These are phyloP conservation scores for Exophiala spinifera DNA, from an alignment of 2,329 filamentous ascomycete genomes.

Conservation along the genomic window DNA sequence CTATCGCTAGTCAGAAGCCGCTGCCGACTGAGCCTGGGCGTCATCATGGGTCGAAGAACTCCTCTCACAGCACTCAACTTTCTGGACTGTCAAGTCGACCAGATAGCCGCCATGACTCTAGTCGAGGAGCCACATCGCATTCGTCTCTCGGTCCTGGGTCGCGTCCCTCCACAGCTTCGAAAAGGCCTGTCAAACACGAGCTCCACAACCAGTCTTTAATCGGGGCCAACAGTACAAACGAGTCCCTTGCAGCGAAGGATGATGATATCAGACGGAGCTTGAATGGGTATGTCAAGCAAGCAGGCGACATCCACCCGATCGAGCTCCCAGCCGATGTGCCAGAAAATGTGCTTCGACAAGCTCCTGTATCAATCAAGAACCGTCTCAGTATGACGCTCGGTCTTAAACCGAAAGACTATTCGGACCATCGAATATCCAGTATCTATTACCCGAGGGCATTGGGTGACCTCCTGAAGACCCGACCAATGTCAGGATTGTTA, in stretches of 20 bases:
- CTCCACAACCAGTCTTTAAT: conserved; percentile 2
- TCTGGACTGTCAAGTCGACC: conserved; percentile 15
- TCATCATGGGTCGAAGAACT: conserved; percentile 11
- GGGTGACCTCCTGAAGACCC: conserved; percentile 21
- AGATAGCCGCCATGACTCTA: conserved; percentile 17
- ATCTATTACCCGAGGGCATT: conserved; percentile 25
- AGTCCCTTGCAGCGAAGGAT: conserved; percentile 1
- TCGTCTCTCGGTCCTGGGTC: conserved; percentile 7
- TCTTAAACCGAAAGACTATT: conserved; percentile 15
- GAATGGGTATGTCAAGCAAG: conserved; percentile 9
- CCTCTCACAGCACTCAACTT: conserved; percentile 20
- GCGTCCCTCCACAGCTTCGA: conserved; percentile 10
- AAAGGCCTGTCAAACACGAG: background rate
- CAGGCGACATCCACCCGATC: conserved; percentile 13
- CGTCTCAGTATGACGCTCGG: conserved; percentile 26
- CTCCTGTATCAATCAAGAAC: conserved; percentile 28
- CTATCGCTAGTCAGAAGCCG: conserved; percentile 15
- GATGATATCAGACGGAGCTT: conserved; percentile 2
- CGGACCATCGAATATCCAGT: conserved; percentile 24
- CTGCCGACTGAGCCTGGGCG: conserved; percentile 19
- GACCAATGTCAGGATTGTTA: conserved; percentile 14
- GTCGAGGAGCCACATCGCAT: conserved; percentile 14
- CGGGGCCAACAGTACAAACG: background rate
- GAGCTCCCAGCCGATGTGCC: conserved; percentile 30
- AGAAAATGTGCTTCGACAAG: conserved; percentile 23